Conservation (phyloP, 2,329 filamentous ascomycete species). For the Trichoderma semiorbis region DNA sequence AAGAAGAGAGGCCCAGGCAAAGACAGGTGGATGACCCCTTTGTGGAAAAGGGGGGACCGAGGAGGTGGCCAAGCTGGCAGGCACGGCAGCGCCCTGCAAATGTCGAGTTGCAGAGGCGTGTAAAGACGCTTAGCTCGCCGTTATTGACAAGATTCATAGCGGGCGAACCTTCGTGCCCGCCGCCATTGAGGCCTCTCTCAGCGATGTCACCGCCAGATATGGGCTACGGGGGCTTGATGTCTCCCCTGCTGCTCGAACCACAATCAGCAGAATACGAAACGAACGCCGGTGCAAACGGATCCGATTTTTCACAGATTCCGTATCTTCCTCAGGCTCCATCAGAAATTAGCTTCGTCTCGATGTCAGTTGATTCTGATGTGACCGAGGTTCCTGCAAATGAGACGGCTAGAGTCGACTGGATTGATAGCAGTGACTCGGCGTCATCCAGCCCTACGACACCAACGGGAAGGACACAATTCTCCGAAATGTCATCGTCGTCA, state of each 20-base stretch:
- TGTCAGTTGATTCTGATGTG: constrained; percentile 26
- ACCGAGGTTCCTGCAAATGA: constrained; percentile 21
- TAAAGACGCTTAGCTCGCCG: not conserved
- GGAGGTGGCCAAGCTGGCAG: constrained; percentile 1
- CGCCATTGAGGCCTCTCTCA: constrained; percentile 24
- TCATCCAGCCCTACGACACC: constrained; percentile 18
- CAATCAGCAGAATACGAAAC: not conserved
- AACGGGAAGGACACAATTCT: not conserved
- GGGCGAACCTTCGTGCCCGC: constrained; percentile 3
- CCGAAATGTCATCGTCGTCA: constrained; percentile 24
- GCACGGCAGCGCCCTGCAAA: not conserved
- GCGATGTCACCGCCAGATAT: not conserved
- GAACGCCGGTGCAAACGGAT: not conserved
- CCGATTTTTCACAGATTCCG: not conserved
- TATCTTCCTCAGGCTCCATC: constrained; percentile 17
- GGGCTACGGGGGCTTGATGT: not conserved
- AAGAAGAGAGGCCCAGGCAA: constrained; percentile 30
- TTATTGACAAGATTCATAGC: not conserved
- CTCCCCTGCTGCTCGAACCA: not conserved
- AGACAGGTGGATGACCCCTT: constrained; percentile 32
- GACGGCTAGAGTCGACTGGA: constrained; percentile 16
- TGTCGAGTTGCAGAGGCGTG: not conserved
- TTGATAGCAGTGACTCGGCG: constrained; percentile 12
- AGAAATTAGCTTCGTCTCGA: constrained; percentile 27
- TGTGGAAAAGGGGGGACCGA: constrained; percentile 22